Conservation (phyloP, 805 yeast genomes). For the Wickerhamiella cacticola region DNA sequence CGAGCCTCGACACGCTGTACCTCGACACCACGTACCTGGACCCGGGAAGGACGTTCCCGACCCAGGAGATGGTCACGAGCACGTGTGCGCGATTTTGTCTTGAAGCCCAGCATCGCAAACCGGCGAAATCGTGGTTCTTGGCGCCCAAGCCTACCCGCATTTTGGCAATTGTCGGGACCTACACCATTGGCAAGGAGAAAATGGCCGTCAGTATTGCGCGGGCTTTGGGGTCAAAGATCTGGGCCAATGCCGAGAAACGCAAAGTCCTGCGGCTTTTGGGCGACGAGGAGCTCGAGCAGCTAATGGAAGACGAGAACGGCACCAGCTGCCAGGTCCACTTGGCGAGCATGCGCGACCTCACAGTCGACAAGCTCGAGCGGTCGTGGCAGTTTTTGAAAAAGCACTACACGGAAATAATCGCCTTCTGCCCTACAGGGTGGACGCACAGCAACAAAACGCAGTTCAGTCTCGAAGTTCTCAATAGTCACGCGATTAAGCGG, state of each 20-base stretch:
- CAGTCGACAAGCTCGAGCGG: slow-evolving; percentile 31
- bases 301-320: slow-evolving; percentile 36
- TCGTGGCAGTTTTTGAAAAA: slow-evolving; percentile 39
- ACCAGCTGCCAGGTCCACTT: slow-evolving; percentile 51
- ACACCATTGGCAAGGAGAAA: slow-evolving; percentile 85
- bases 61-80: slow-evolving; percentile 55
- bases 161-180: slow-evolving; percentile 68
- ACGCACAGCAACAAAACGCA: slow-evolving; percentile 34
- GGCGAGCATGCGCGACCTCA: slow-evolving; percentile 50
- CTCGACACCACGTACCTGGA: slow-evolving; percentile 84
- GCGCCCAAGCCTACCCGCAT: slow-evolving; percentile 27
- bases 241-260: slow-evolving; percentile 39
- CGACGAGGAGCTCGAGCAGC: slow-evolving; percentile 30
- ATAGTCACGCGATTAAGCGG: slow-evolving; percentile 29
- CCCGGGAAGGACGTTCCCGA: slow-evolving; percentile 64
- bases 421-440: slow-evolving; percentile 89
- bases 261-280: slow-evolving; percentile 37
- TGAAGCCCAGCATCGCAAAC: slow-evolving; percentile 28
- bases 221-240: slow-evolving; percentile 27
- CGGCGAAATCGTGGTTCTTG: slow-evolving; percentile 23
- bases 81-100: slow-evolving; percentile 44
- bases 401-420: slow-evolving; percentile 51
- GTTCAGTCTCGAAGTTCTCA: slow-evolving; percentile 17
- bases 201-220: slow-evolving; percentile 45
- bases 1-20: slow-evolving; percentile 39